Conservation (phyloP, 228 moss, liverwort and hornwort genomes). For the Sphagnum fallax region DNA sequence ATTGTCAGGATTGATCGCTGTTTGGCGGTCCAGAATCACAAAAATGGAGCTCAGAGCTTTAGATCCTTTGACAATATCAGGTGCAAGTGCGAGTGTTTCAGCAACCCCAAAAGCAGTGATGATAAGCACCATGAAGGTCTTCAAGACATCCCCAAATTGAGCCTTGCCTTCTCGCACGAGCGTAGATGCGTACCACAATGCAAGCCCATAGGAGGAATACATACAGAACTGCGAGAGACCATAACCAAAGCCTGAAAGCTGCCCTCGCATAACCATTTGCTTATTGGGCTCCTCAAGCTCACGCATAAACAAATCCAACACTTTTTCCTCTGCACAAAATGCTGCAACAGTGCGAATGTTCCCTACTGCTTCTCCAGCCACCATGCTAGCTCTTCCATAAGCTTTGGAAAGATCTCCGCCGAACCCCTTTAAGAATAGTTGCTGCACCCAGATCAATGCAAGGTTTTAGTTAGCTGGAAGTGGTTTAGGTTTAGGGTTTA, state of each 20-base stretch:
- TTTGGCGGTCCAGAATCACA: constrained; percentile 37
- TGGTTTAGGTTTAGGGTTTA: no score
- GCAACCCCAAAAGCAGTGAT: constrained; percentile 58
- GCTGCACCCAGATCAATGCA: constrained; percentile 12
- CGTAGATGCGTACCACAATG: constrained; percentile 43
- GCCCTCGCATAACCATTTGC: constrained; percentile 28
- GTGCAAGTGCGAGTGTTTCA: constrained; percentile 48
- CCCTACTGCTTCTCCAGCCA: constrained; percentile 53
- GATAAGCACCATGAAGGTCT: constrained; percentile 50
- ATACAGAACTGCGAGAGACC: constrained; percentile 52
- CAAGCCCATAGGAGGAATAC: constrained; percentile 49
- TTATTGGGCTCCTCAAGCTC: constrained; percentile 31
- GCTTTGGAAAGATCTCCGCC: constrained; percentile 45
- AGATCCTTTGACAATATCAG: constrained; percentile 40
- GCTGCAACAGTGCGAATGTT: constrained; percentile 59
- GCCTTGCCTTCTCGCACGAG: constrained; percentile 28
- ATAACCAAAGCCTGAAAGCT: constrained; percentile 39
- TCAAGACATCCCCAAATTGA: constrained; percentile 45
- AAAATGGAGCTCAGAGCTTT: constrained; percentile 39
- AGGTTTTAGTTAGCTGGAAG: no score
- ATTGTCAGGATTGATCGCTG: constrained; percentile 37
- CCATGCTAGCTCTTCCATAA: constrained; percentile 45
- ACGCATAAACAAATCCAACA: constrained; percentile 27
- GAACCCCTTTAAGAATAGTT: constrained; percentile 46
- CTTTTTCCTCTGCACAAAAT: constrained; percentile 46